phyloP scores from a whole-genome alignment of 352 stramenopile species.

The Globisporangium echinulatum region DNA sequence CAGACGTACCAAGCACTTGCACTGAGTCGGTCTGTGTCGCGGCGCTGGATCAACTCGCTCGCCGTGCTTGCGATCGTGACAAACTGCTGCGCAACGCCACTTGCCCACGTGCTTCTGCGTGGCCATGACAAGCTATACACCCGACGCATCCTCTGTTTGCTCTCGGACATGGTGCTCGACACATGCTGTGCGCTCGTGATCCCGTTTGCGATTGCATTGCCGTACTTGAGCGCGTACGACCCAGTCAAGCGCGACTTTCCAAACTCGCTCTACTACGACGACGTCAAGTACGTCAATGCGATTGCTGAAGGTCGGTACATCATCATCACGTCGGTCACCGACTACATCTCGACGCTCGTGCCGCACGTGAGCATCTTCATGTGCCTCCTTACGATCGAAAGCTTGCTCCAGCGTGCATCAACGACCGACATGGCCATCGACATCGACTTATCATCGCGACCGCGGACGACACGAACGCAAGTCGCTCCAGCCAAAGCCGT shows the following conservation, averaged over 20 bases:
- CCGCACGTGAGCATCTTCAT: neutral
- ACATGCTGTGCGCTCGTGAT: slow-evolving; percentile 17
- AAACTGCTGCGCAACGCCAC: slow-evolving; percentile 13
- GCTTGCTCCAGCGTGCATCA: slow-evolving; percentile 1
- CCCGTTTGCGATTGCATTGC: slow-evolving; percentile 10
- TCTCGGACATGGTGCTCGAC: slow-evolving; percentile 14
- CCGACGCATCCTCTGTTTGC: slow-evolving; percentile 9
- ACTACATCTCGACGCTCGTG: slow-evolving; percentile 41
- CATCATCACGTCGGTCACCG: slow-evolving; percentile 31
- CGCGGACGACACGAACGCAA: no score
- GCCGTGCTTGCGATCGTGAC: slow-evolving; percentile 12
- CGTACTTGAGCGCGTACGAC: slow-evolving; percentile 11
- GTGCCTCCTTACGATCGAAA: slow-evolving; percentile 3
- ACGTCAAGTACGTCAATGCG: slow-evolving; percentile 7
- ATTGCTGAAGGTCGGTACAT: slow-evolving; percentile 1
- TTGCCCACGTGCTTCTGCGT: slow-evolving; percentile 3
- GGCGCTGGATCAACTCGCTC: slow-evolving; percentile 18
- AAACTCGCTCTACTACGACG: neutral
- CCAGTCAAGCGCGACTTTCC: neutral
- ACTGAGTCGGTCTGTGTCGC: slow-evolving; percentile 13
- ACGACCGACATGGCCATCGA: no score
- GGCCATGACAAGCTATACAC: neutral
- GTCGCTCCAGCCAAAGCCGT: no score
- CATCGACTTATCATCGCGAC: no score
- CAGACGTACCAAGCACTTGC: slow-evolving; percentile 21